Base-by-base conservation (phyloP, 306 rosid species). In the Senna siamea region DNA sequence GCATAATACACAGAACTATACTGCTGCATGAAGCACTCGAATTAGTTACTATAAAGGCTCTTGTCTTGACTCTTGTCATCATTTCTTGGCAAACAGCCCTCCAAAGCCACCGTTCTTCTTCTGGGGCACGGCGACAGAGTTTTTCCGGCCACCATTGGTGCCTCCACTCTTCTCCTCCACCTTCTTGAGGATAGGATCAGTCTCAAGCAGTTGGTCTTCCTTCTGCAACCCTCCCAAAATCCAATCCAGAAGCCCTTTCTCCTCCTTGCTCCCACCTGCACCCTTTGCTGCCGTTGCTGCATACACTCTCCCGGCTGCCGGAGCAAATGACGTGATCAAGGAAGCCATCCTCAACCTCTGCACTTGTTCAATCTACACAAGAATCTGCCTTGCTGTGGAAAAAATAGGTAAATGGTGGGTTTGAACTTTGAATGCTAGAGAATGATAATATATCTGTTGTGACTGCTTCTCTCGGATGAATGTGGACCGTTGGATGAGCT, bases 101-200 rank as follows among this genome's bases (percentile, higher is more conserved):
- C 87, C 96, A 59, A 84, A 89, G 69, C 87, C 89, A 40, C 85
- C 82, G 67, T 92, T 85, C 81, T 90, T 92, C 89, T 89, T 89
- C 17, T 51, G 89, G 5, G 93, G 96, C 76, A 87, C 82, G 0
- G 69, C 80, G 38, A 85, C 91, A 0, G 93, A 78, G 76, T 73
- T 80, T 72, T 77, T 84, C 11, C 80, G 9, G 66, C 85, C 85
- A 38, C 64, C 34, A 52, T 72, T 48, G 56, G 75, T 66, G 17
- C 84, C 81, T 14, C 77, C 83, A 66, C 46, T 85, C 88, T 86
- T 86, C 34, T 77, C 96, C 40, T 92, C 96, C 12, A 86, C 93
- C 83, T 92, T 92, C 84, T 92, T 83, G 57, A 92, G 92, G 9
- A 92, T 78, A 7, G 96, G 97, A 60, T 92, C 96, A 69, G 89